Evolutionary conservation across 2,329 filamentous ascomycete genomes (phyloP).

Genomic region (Arachnomyces sp.): DNA sequence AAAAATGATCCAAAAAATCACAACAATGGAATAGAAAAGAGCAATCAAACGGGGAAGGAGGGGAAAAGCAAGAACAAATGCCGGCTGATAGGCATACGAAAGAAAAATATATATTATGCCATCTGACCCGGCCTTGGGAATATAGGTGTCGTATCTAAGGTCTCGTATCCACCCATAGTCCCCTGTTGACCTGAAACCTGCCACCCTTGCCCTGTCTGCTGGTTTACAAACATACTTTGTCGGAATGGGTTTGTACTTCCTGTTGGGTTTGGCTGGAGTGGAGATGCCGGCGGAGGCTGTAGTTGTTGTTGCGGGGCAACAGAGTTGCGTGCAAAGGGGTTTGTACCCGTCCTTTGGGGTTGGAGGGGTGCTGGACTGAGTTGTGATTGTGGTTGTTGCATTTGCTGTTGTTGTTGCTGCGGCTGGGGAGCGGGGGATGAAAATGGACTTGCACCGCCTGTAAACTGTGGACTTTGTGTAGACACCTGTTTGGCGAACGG

Average conservation of each 20-base stretch:
- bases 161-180: conserved; percentile 69
- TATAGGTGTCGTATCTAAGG: conserved; percentile 69
- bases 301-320: conserved; percentile 31
- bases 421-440: conserved; percentile 29
- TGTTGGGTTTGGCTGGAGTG: conserved; percentile 66
- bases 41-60: too few species aligned
- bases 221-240: conserved; percentile 82
- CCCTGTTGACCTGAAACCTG: conserved; percentile 64
- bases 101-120: conserved; percentile 4
- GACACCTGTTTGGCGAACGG: conserved; percentile 66
- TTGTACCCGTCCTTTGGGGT: conserved; percentile 60
- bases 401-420: conserved; percentile 36
- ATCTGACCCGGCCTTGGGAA: conserved; percentile 69
- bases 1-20: too few species aligned
- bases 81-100: too few species aligned
- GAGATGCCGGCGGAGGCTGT: conserved; percentile 29
- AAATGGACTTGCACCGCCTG: conserved; percentile 19
- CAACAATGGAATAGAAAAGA: too few species aligned
- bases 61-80: too few species aligned
- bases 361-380: conserved; percentile 36
- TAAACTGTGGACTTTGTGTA: conserved; percentile 25
- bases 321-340: conserved; percentile 59
- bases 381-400: conserved; percentile 21
- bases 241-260: conserved; percentile 93
- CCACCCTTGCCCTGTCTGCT: conserved; percentile 81